Evolutionary conservation across 768 basidiomycete species (phyloP).

Genomic region (Auriculariales sp.): DNA sequence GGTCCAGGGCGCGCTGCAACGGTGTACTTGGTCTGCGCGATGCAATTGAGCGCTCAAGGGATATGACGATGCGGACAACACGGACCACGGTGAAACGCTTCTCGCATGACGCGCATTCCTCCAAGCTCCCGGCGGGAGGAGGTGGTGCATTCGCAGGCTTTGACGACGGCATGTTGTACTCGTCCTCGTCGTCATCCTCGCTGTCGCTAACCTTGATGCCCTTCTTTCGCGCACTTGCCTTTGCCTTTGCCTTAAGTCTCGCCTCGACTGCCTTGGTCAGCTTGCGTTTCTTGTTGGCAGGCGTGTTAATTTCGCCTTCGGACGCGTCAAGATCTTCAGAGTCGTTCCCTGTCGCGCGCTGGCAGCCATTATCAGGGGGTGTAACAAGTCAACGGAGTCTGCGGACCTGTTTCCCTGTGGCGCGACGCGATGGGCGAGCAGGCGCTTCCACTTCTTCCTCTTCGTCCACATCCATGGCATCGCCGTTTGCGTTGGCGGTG

Average conservation of each 20-base stretch:
- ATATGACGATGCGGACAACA: conserved; percentile 7
- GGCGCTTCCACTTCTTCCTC: conserved; percentile 2
- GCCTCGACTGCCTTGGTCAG: conserved; percentile 8
- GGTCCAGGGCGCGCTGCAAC: conserved; percentile 52
- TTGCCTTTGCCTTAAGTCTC: conserved; percentile 14
- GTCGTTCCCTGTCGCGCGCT: conserved; percentile 31
- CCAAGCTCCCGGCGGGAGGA: conserved; percentile 66
- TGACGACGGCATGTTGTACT: conserved; percentile 48
- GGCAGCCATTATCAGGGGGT: neutral
- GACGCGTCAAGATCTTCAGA: conserved; percentile 67
- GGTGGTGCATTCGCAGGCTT: conserved; percentile 25
- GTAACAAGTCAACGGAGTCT: neutral
- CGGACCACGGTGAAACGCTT: conserved; percentile 81
- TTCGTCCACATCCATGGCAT: conserved; percentile 7
- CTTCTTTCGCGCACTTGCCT: conserved; percentile 10
- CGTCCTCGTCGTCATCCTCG: conserved; percentile 30
- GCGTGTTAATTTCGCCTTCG: conserved; percentile 18
- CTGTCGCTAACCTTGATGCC: conserved; percentile 9
- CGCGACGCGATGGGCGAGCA: conserved; percentile 10
- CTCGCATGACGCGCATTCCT: conserved; percentile 65
- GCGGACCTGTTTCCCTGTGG: neutral
- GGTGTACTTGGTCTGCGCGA: conserved; percentile 69
- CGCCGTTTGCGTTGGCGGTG: conserved; percentile 7
- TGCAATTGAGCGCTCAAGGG: neutral
- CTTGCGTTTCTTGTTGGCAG: conserved; percentile 43